A percentile compares a stretch with the other conserved stretches of the same genome.
Evolutionary conservation across 2,329 filamentous ascomycete species (phyloP).

Genomic region (Aspergillus terreus): DNA sequence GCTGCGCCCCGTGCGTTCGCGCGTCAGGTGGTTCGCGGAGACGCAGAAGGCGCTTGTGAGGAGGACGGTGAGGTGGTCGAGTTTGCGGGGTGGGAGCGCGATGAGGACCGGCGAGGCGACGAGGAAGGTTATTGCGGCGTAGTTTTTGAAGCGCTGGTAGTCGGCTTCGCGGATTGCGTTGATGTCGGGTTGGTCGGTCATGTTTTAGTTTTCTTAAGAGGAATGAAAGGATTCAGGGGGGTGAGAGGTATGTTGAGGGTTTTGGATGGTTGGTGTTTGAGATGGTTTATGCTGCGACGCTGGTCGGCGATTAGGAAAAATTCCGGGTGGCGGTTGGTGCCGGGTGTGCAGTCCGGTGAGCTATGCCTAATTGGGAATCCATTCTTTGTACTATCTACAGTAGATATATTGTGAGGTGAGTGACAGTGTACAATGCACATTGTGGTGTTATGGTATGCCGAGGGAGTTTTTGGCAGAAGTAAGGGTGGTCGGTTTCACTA

Average conservation of each 20-base stretch:
- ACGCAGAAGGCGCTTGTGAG: slow-evolving; percentile 36
- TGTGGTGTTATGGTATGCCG: too few relatives aligned
- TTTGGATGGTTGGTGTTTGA: neutral
- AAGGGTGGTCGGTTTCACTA: too few relatives aligned
- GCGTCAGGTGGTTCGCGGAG: slow-evolving; percentile 37
- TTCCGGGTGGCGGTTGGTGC: neutral
- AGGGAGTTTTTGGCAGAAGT: too few relatives aligned
- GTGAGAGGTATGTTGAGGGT: neutral
- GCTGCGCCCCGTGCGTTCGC: slow-evolving; percentile 34
- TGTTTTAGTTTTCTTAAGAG: neutral
- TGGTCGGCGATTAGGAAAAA: neutral
- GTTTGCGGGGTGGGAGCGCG: slow-evolving; percentile 36
- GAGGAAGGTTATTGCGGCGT: slow-evolving; percentile 37
- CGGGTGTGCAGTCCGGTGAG: neutral
- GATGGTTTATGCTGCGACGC: neutral
- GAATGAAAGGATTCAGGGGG: neutral
- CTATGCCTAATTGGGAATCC: neutral
- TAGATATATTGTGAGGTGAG: neutral
- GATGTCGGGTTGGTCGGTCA: neutral
- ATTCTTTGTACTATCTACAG: neutral
- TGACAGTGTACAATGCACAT: neutral
- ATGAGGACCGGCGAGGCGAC: slow-evolving; percentile 30
- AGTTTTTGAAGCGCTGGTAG: slow-evolving; percentile 39
- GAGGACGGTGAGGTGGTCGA: slow-evolving; percentile 36
- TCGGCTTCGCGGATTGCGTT: slow-evolving; percentile 28